Evolutionary conservation across 257 asterid genomes (phyloP).

Genomic region (Henckelia pumila): DNA sequence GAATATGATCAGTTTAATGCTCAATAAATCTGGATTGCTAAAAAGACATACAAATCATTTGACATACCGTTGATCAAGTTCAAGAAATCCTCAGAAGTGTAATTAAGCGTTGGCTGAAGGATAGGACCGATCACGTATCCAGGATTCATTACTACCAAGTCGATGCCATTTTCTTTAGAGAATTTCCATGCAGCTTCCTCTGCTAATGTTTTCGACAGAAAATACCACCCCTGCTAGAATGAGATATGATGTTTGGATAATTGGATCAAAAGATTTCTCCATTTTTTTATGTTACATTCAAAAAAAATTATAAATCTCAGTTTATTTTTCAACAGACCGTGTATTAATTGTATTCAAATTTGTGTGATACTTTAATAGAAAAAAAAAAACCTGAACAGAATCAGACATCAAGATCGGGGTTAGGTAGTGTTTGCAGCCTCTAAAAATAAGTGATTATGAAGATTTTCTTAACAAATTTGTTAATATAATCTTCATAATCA

Average conservation of each 20-base stretch:
- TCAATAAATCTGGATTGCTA: neutral
- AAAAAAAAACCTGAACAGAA: neutral
- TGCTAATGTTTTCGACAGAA: conserved; percentile 5
- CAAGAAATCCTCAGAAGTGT: conserved; percentile 23
- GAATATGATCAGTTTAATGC: neutral
- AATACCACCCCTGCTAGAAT: neutral
- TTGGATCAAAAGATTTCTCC: neutral
- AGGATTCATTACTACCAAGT: conserved; percentile 43
- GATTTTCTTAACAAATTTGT: too few species aligned
- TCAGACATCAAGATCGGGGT: too few species aligned
- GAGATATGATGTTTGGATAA: neutral
- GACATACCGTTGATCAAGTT: conserved; percentile 19
- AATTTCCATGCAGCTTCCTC: conserved; percentile 50
- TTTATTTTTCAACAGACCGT: neutral
- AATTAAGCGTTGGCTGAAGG: conserved; percentile 45
- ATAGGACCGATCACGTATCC: conserved; percentile 43
- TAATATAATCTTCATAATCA: too few species aligned
- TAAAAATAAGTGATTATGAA: too few species aligned
- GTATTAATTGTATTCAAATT: neutral
- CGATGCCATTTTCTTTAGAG: conserved; percentile 35
- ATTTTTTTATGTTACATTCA: too few species aligned
- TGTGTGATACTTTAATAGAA: neutral
- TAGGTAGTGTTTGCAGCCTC: too few species aligned
- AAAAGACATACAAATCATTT: too few species aligned
- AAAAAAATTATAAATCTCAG: neutral